Percentiles rank a stretch among this genome's conserved stretches.
These are phyloP conservation scores for Pleurotus giganteus DNA, from an alignment of 768 basidiomycete genomes.

Conservation along the genomic window DNA sequence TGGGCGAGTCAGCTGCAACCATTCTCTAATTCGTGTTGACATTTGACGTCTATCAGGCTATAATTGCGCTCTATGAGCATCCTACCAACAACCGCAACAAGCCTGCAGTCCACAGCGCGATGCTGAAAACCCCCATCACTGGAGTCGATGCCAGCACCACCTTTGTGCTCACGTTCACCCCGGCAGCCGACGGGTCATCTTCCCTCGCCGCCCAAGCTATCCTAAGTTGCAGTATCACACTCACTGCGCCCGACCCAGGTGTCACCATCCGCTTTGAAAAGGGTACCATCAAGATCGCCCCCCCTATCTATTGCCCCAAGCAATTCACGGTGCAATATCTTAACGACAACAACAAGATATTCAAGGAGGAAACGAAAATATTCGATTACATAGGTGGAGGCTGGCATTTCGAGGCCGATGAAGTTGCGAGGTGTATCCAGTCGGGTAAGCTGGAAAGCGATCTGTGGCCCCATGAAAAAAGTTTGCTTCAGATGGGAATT, in stretches of 20 bases:
- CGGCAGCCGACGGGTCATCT: constrained; percentile 20
- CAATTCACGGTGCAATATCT: constrained; percentile 65
- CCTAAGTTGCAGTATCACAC: constrained; percentile 66
- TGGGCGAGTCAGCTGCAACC: constrained; percentile 48
- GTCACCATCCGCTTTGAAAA: constrained; percentile 73
- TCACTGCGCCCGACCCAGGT: constrained; percentile 44
- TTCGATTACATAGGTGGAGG: constrained; percentile 68
- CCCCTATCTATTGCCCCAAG: constrained; percentile 67
- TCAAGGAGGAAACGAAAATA: constrained; percentile 54
- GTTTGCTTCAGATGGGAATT: constrained; percentile 74
- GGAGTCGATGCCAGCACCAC: constrained; percentile 78
- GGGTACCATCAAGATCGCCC: constrained; percentile 61
- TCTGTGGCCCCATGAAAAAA: constrained; percentile 78
- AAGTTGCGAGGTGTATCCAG: constrained; percentile 75
- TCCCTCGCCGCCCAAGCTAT: constrained; percentile 71
- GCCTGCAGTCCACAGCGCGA: constrained; percentile 66
- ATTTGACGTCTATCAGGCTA: constrained; percentile 44
- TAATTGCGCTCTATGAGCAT: constrained; percentile 77
- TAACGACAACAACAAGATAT: constrained; percentile 35
- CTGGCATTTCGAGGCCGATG: constrained; percentile 87
- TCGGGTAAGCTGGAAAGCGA: constrained; percentile 74
- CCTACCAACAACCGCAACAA: constrained; percentile 60
- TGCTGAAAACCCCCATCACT: constrained; percentile 76
- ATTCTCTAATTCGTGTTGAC: not conserved
- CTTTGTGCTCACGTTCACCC: constrained; percentile 68